Evolutionary conservation across 805 yeast species (phyloP), one percentile per base, ranked within the genome.

Genomic region (Yamadazyma olivae): DNA sequence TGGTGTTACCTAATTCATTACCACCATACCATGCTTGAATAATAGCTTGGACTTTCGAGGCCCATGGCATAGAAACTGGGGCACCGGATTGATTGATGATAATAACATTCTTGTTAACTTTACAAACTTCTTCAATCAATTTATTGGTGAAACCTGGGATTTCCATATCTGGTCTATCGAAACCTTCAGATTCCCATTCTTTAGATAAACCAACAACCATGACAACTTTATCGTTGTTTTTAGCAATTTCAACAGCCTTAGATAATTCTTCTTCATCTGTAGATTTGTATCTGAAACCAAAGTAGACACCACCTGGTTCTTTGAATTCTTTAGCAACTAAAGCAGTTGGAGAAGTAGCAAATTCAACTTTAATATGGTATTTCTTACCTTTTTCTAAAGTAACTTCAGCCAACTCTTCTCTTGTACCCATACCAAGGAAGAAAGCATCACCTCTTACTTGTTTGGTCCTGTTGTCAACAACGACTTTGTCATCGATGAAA

Each of bases 381-480:
- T 50, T 46, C 30, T 57, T 50, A 3, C 80, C 83, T 40, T 61
- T 64, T 33, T 59, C 64, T 38, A 77, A 56, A 1, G 45, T 26
- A 21, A 70, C 48, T 5, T 51, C 44, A 3, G 70, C 70, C 6
- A 47, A 56, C 44, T 60, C 77, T 53, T 78, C 83, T 24, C 66
- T 48, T 12, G 84, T 71, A 32, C 83, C 85, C 51, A 60, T 48
- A 12, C 75, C 74, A 39, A 63, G 50, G 53, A 75, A 75, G 60
- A 76, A 78, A 3, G 71, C 60, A 22, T 59, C 54, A 9, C 83
- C 84, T 19, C 47, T 50, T 3, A 44, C 56, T 58, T 80, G 84
- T 18, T 64, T 53, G 29, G 77, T 71, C 46, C 65, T 70, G 57
- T 79, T 77, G 53, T 79, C 83, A 33, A 77, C 72, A 21, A 80